Base-by-base conservation (phyloP, 257 asterid genomes). In the Lavandula angustifolia region DNA sequence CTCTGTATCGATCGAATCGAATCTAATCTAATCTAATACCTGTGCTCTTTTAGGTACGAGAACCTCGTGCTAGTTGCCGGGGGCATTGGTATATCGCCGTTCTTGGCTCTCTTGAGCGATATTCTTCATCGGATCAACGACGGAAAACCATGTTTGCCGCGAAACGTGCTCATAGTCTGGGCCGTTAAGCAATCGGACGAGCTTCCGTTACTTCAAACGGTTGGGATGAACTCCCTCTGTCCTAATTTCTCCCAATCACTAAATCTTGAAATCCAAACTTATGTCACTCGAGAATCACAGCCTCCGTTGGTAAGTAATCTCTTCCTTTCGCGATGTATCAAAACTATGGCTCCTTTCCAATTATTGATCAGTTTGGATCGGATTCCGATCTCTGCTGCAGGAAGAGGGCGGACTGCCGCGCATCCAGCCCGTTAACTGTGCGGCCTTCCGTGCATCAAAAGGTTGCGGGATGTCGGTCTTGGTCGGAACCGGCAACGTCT, bases 41-140 rank as follows among this genome's bases (percentile, higher is more conserved):
- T n/a, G n/a, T n/a, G n/a, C n/a, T n/a, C n/a, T n/a, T n/a, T n/a
- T n/a, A 87, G 96, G 89, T 91, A 88, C 9, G 94, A 84, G 78
- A 84, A 84, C 64, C 91, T 88, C 62, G 79, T 91, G 67, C 76
- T 91, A 77, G 88, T 91, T 7, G 98, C 98, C 6, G 98, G 98
- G 1, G 98, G 98, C 6, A 88, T 91, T 13, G 98, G 98, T 52
- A 86, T 91, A 59, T 84, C 98, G 1, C 96, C 98, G 9, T 91
- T 91, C 67, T 68, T 86, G 13, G 98, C 98, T 2, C 83, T 91
- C 70, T 52, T 91, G 69, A 91, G 94, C 37, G 98, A 91, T 12
- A 67, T 91, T 68, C 85, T 91, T 33, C 96, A 81, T 72, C 84
- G 83, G 38, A 58, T 84, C 58, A 80, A 80, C 12, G 77, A 84